These are phyloP conservation scores for Alternaria conjuncta DNA, from an alignment of 2,329 filamentous ascomycete species.

Conservation along the genomic window DNA sequence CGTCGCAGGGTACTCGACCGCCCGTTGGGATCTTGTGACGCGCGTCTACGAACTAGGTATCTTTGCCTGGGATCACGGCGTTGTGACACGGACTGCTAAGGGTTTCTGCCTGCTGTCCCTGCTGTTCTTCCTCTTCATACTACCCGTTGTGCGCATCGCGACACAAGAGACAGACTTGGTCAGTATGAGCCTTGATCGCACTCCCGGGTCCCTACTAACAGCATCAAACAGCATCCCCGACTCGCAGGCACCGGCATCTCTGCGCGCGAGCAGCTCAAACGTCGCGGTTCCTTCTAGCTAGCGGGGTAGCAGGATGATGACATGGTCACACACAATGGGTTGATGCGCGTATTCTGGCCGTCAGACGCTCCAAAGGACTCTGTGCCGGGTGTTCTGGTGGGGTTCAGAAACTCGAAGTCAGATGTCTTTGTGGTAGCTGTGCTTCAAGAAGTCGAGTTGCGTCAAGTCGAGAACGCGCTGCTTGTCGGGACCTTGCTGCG, in stretches of 20 bases:
- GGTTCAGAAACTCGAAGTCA: conserved; percentile 90
- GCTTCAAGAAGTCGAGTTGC: conserved; percentile 79
- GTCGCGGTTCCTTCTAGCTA: conserved; percentile 94
- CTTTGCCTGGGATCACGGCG: conserved; percentile 98
- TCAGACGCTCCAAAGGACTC: conserved; percentile 78
- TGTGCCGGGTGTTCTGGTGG: conserved; percentile 84
- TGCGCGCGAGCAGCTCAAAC: conserved; percentile 90
- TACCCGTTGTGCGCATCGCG: conserved; percentile 85
- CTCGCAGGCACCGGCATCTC: conserved; percentile 81
- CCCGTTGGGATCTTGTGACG: conserved; percentile 97
- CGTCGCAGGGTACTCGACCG: conserved; percentile 98
- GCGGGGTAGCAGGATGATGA: conserved; percentile 61
- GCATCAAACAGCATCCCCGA: conserved; percentile 74
- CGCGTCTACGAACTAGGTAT: conserved; percentile 95
- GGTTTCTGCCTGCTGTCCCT: conserved; percentile 83
- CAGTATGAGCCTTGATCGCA: conserved; percentile 47
- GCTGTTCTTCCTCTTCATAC: conserved; percentile 81
- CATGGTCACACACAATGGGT: conserved; percentile 74
- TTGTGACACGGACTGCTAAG: conserved; percentile 85
- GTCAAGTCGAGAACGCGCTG: conserved; percentile 82
- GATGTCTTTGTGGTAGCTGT: conserved; percentile 92
- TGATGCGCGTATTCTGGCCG: conserved; percentile 99
- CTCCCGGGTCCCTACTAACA: conserved; percentile 3
- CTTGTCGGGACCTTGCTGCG: conserved; percentile 83
- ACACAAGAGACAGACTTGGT: conserved; percentile 80